Percentiles rank a stretch among this genome's conserved stretches.
These are phyloP conservation scores for Vanrija humicola DNA, from an alignment of 1,284 basidiomycete species.

Conservation along the genomic window DNA sequence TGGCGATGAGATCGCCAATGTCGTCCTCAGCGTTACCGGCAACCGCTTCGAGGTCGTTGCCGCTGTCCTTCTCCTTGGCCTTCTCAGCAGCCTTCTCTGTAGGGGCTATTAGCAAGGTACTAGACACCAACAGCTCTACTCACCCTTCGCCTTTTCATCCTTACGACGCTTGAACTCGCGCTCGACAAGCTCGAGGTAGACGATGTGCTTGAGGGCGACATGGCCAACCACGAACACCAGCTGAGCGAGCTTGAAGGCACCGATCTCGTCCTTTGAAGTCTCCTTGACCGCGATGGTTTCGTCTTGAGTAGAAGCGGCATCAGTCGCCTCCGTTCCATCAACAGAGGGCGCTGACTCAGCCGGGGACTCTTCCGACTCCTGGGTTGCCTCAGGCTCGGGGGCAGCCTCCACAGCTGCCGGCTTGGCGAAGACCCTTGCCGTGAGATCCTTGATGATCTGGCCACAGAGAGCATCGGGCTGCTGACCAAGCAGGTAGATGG, in stretches of 20 bases:
- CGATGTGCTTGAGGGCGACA: constrained; percentile 95
- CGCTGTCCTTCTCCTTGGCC: constrained; percentile 57
- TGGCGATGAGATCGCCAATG: constrained; percentile 85
- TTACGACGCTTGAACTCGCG: constrained; percentile 95
- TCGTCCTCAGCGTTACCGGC: constrained; percentile 98
- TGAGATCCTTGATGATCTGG: constrained; percentile 75
- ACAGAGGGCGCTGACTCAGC: constrained; percentile 8
- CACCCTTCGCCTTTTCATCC: constrained; percentile 76
- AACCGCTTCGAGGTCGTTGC: constrained; percentile 90
- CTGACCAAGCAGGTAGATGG: constrained; percentile 88
- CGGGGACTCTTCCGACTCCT: neutral
- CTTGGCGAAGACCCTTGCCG: constrained; percentile 62
- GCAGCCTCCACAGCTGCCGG: neutral
- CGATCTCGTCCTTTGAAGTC: constrained; percentile 55
- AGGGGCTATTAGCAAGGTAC: too few relatives aligned
- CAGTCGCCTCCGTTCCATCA: constrained; percentile 4
- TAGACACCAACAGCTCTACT: constrained; percentile 22
- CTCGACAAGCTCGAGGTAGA: constrained; percentile 94
- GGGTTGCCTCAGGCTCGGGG: too few relatives aligned
- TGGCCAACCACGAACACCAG: constrained; percentile 92
- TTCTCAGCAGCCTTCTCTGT: constrained; percentile 47
- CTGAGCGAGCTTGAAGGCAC: constrained; percentile 83
- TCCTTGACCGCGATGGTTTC: constrained; percentile 5
- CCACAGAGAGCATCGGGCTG: constrained; percentile 86
- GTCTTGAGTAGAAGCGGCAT: constrained; percentile 14